These are phyloP conservation scores for Nigrospora sphaerica DNA, from an alignment of 2,329 filamentous ascomycete genomes.

Conservation along the genomic window DNA sequence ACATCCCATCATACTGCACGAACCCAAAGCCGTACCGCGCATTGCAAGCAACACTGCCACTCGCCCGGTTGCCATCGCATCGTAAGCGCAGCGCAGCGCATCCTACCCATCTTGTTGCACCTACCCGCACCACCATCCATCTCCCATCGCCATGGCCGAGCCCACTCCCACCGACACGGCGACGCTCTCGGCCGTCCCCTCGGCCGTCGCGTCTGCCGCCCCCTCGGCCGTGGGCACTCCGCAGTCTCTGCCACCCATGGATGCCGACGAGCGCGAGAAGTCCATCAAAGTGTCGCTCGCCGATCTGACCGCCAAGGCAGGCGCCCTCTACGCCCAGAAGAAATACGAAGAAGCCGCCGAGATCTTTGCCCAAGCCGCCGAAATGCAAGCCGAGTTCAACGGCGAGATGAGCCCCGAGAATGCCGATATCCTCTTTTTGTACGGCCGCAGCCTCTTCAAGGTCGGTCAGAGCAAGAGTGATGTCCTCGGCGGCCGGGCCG, in stretches of 20 bases:
- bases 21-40: no score
- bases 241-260: constrained; percentile 23
- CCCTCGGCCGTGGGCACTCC: constrained; percentile 19
- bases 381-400: constrained; percentile 84
- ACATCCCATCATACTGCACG: no score
- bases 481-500: constrained; percentile 77
- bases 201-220: constrained; percentile 18
- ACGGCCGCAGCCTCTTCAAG: constrained; percentile 89
- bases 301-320: constrained; percentile 73
- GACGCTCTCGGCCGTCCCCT: constrained; percentile 17
- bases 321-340: constrained; percentile 81
- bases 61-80: no score
- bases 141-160: constrained; percentile 19
- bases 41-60: no score
- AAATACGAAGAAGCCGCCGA: constrained; percentile 83
- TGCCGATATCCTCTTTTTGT: constrained; percentile 88
- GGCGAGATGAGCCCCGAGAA: constrained; percentile 88
- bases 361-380: constrained; percentile 79
- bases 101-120: no score
- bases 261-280: constrained; percentile 35
- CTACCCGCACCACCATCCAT: neutral
- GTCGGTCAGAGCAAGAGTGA: constrained; percentile 92
- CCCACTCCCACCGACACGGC: constrained; percentile 19
- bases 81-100: no score
- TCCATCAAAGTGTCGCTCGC: constrained; percentile 60